phyloP scores from a whole-genome alignment of 2,329 filamentous ascomycete genomes.

The Colletotrichum somersetense region DNA sequence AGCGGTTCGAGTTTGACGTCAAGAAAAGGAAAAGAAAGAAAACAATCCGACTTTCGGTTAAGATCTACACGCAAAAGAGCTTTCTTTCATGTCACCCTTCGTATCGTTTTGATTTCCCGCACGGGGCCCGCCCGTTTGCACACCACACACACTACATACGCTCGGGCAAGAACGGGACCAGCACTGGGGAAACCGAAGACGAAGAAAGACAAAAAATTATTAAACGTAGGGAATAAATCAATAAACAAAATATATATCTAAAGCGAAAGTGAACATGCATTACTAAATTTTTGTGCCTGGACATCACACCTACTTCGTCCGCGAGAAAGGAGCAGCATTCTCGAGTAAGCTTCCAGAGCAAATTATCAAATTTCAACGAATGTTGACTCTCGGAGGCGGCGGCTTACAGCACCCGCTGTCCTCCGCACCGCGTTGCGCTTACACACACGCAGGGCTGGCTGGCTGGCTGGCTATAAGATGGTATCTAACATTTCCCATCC shows the following conservation, averaged over 20 bases:
- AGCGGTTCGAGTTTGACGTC: background rate
- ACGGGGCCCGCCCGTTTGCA: background rate
- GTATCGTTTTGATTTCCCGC: background rate
- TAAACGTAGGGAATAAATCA: too few relatives aligned
- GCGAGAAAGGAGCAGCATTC: background rate
- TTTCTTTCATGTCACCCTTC: background rate
- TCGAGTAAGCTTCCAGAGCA: background rate
- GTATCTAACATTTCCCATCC: background rate
- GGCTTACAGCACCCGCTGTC: background rate
- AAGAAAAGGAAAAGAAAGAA: background rate
- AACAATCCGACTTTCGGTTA: background rate
- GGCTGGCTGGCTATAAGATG: too few relatives aligned
- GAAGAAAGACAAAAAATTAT: too few relatives aligned
- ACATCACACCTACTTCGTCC: background rate
- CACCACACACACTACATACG: background rate
- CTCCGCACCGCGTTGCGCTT: background rate
- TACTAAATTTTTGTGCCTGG: background rate
- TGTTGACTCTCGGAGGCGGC: background rate
- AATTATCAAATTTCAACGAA: background rate
- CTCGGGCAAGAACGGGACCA: background rate
- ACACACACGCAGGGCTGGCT: background rate
- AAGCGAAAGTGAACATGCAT: background rate
- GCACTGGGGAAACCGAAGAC: background rate
- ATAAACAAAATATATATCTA: too few relatives aligned
- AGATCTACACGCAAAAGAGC: background rate